Base-by-base conservation (phyloP, 1,139 yeast species). In the Zygotorulaspora mrakii region DNA sequence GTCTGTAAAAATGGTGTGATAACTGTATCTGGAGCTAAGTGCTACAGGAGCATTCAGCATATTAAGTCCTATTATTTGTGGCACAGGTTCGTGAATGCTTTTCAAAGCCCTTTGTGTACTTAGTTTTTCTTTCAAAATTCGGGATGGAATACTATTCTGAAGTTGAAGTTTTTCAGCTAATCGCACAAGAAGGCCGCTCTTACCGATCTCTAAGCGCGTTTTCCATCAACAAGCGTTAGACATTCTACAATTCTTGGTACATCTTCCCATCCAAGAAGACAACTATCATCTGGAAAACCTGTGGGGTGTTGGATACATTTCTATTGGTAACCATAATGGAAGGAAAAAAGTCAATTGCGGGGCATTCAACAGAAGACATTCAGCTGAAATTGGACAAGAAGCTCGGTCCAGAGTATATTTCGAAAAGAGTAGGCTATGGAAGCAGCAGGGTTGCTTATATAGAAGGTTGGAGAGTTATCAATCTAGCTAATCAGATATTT, bases 321-420 rank as follows among this genome's bases (percentile, higher is more conserved):
- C 27, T 24, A 5, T 10, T 5, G n/a, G 13, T 11, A 5, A 5
- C 12, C n/a, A n/a, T 7, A 3, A 54, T 53, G 57, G 61, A 54
- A 8, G 57, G 53, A 22, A 47, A 46, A 28, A 53, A 52, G 30
- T 50, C 52, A 1, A 46, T 46, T 34, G 24, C 35, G 2, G 37
- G 38, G 8, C 50, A 50, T 8, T 33, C 48, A 7, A 51, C 45
- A 34, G 57, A 53, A 3, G 66, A 62, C 30, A 63, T 67, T 22
- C 68, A 65, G 34, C 41, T 59, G 2, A 66, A 66, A 41, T 64
- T 83, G 29, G 78, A 77, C 48, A 77, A 74, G 51, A 78, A 79
- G 20, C 68, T 88, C 23, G 98, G 98, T 0, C 96, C 97, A 0
- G 97, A 89, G 61, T 89, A 78, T 55, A 80, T 91, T 22, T 79